Percentiles rank a stretch among this genome's conserved stretches.
phyloP scores from a whole-genome alignment of 2,329 filamentous ascomycete species.

The Pseudocercospora macadamiae region DNA sequence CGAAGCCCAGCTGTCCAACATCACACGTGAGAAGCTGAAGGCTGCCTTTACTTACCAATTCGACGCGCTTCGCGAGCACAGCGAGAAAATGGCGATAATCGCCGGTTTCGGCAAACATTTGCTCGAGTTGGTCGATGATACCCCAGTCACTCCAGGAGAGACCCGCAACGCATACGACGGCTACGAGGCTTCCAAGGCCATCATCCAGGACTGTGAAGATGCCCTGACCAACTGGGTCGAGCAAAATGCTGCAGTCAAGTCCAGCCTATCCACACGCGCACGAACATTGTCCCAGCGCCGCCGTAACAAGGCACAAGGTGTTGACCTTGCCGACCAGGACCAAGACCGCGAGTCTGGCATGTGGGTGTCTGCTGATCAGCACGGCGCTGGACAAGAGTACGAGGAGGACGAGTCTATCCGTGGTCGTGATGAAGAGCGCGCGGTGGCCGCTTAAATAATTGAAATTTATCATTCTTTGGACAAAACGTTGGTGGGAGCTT shows the following conservation, averaged over 20 bases:
- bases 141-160: slow-evolving; percentile 94
- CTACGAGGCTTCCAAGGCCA: slow-evolving; percentile 96
- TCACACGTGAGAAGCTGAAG: slow-evolving; percentile 99
- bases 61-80: slow-evolving; percentile 94
- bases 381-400: slow-evolving; percentile 61
- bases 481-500: slow-evolving; percentile 21
- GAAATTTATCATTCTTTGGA: slow-evolving; percentile 11
- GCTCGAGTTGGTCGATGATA: slow-evolving; percentile 95
- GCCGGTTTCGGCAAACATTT: slow-evolving; percentile 97
- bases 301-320: slow-evolving; percentile 67
- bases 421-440: slow-evolving; percentile 53
- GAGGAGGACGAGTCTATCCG: slow-evolving; percentile 61
- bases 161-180: slow-evolving; percentile 95
- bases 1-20: slow-evolving; percentile 97
- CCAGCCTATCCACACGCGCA: slow-evolving; percentile 83
- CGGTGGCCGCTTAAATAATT: slow-evolving; percentile 20
- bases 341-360: slow-evolving; percentile 69
- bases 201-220: slow-evolving; percentile 99
- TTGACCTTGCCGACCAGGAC: slow-evolving; percentile 84
- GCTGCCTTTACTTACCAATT: slow-evolving; percentile 98
- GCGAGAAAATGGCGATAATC: slow-evolving; percentile 97
- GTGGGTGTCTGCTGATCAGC: slow-evolving; percentile 77
- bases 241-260: slow-evolving; percentile 83
- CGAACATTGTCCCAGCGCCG: slow-evolving; percentile 86
- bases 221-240: slow-evolving; percentile 95